A percentile compares a stretch with the other conserved stretches of the same genome.
These are phyloP conservation scores for Malania oleifera DNA, from an alignment of 164 flowering plant genomes.

Conservation along the genomic window DNA sequence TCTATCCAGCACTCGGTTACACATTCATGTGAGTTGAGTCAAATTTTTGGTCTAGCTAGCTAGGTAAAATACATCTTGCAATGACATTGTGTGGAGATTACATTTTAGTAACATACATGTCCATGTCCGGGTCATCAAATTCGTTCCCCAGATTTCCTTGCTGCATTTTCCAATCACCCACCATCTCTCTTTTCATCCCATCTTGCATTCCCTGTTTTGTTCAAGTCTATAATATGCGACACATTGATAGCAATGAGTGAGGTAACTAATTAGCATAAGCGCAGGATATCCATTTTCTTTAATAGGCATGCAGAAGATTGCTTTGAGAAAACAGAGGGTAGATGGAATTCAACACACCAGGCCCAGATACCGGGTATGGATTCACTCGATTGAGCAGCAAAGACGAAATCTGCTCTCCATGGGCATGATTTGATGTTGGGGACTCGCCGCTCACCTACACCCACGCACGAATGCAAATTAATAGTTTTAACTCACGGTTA, in stretches of 20 bases:
- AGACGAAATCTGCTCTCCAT: constrained; percentile 58
- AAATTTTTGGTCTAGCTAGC: too few relatives aligned
- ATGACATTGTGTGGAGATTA: too few relatives aligned
- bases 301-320: too few relatives aligned
- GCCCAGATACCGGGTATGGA: constrained; percentile 70
- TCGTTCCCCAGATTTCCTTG: constrained; percentile 78
- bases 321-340: background rate
- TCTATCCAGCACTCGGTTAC: constrained; percentile 52
- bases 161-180: constrained; percentile 86
- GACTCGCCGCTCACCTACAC: constrained; percentile 84
- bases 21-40: background rate
- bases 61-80: too few relatives aligned
- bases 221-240: too few relatives aligned
- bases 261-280: too few relatives aligned
- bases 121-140: constrained; percentile 63
- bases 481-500: background rate
- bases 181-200: constrained; percentile 86
- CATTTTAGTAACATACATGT: constrained; percentile 37
- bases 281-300: too few relatives aligned
- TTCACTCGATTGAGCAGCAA: constrained; percentile 80
- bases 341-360: constrained; percentile 42
- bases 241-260: too few relatives aligned
- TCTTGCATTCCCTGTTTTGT: constrained; percentile 57
- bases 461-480: background rate
- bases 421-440: constrained; percentile 42